phyloP scores from a whole-genome alignment of 352 stramenopile genomes.

The Halophytophthora polymorphica region DNA sequence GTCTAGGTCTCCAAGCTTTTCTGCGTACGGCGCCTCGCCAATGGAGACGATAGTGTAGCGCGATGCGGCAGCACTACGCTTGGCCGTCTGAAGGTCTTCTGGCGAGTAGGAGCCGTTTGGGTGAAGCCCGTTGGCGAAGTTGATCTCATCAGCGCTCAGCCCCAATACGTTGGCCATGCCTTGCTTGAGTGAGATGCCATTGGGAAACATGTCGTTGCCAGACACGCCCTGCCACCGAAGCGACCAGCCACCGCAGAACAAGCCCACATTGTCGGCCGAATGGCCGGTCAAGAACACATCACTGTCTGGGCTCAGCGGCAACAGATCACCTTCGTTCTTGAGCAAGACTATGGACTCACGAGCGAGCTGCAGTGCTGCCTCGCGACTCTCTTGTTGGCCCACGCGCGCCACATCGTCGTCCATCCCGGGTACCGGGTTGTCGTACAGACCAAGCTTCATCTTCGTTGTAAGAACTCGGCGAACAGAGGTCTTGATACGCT shows the following conservation, averaged over 20 bases:
- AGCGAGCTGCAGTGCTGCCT: slow-evolving; percentile 60
- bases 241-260: slow-evolving; percentile 80
- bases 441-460: slow-evolving; percentile 63
- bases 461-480: slow-evolving; percentile 75
- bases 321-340: slow-evolving; percentile 64
- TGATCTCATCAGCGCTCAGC: slow-evolving; percentile 12
- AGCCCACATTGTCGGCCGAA: slow-evolving; percentile 60
- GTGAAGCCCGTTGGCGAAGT: slow-evolving; percentile 55
- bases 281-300: slow-evolving; percentile 70
- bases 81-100: slow-evolving; percentile 38
- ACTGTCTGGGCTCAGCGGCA: slow-evolving; percentile 40
- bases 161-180: slow-evolving; percentile 40
- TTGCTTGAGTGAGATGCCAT: slow-evolving; percentile 60
- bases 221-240: slow-evolving; percentile 85
- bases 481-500: slow-evolving; percentile 55
- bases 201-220: slow-evolving; percentile 55
- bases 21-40: slow-evolving; percentile 77
- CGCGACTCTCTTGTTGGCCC: slow-evolving; percentile 44
- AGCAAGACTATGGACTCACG: slow-evolving; percentile 84
- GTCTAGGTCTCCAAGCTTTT: slow-evolving; percentile 88
- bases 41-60: slow-evolving; percentile 71
- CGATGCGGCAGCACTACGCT: slow-evolving; percentile 13
- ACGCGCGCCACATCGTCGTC: slow-evolving; percentile 40
- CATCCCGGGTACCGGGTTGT: slow-evolving; percentile 52
- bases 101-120: slow-evolving; percentile 52